Evolutionary conservation across 768 basidiomycete genomes (phyloP).

Genomic region (Leccinellum rugosiceps): DNA sequence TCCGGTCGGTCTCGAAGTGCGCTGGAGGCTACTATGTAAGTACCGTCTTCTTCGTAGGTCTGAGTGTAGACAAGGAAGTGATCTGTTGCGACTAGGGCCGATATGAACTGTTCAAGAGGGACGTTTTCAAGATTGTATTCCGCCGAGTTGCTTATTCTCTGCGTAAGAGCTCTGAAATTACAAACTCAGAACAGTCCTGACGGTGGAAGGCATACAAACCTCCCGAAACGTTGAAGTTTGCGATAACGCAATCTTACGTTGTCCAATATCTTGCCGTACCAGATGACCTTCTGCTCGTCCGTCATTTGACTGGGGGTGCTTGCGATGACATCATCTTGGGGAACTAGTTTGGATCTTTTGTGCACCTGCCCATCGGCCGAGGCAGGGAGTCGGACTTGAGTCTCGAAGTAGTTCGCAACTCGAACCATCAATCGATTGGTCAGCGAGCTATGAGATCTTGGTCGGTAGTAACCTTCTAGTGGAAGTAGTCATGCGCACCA

Average conservation of each 20-base stretch:
- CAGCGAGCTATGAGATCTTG: constrained; percentile 56
- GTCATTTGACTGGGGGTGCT: constrained; percentile 56
- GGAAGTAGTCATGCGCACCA: constrained; percentile 54
- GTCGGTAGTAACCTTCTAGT: background rate
- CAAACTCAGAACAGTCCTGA: constrained; percentile 3
- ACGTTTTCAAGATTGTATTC: constrained; percentile 81
- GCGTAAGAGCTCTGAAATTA: constrained; percentile 57
- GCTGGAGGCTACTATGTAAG: constrained; percentile 83
- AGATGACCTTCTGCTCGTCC: constrained; percentile 75
- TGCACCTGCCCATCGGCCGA: constrained; percentile 33
- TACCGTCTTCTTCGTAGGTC: constrained; percentile 81
- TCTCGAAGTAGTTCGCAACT: constrained; percentile 92
- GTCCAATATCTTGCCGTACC: constrained; percentile 93
- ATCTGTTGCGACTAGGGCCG: constrained; percentile 73
- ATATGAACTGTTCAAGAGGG: constrained; percentile 76
- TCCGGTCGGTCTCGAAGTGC: constrained; percentile 75
- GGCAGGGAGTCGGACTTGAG: constrained; percentile 78
- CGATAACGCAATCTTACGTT: constrained; percentile 88
- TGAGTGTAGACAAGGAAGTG: constrained; percentile 95
- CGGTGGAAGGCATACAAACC: constrained; percentile 41
- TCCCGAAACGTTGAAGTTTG: constrained; percentile 90
- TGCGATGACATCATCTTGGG: constrained; percentile 35
- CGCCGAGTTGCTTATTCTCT: constrained; percentile 90
- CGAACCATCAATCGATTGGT: constrained; percentile 92
- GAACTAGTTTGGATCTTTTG: constrained; percentile 31